Percentiles rank a stretch among this genome's conserved stretches.
Evolutionary conservation across 345 rosid genomes (phyloP).

Genomic region (Corchorus capsularis): DNA sequence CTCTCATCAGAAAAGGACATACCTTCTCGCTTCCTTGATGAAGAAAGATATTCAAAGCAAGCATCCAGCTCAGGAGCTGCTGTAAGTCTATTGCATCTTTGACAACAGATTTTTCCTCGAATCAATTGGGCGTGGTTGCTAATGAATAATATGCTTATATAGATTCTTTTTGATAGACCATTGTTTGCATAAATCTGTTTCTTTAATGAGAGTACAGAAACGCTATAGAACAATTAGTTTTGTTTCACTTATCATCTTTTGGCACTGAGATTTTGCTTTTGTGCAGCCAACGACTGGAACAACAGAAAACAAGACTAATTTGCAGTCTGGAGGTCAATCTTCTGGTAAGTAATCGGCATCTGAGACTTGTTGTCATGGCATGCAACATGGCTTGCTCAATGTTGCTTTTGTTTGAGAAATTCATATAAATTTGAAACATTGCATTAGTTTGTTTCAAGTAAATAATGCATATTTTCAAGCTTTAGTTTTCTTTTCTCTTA

Average conservation of each 20-base stretch:
- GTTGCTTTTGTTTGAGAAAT: neutral
- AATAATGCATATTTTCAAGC: neutral
- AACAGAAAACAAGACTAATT: conserved; percentile 43
- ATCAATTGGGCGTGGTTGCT: neutral
- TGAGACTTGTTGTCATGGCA: neutral
- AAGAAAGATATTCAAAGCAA: conserved; percentile 65
- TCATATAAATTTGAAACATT: neutral
- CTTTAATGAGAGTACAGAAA: no score
- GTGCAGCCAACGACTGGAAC: conserved; percentile 48
- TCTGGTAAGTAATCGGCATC: conserved; percentile 51
- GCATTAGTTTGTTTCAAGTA: neutral
- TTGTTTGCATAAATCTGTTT: neutral
- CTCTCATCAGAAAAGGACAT: conserved; percentile 79
- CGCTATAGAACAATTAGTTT: neutral
- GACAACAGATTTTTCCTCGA: neutral
- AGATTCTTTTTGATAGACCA: neutral
- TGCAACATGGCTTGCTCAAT: neutral
- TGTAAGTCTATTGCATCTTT: conserved; percentile 36
- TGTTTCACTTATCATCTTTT: conserved; percentile 1
- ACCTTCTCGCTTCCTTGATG: conserved; percentile 82
- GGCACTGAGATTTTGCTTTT: conserved; percentile 19
- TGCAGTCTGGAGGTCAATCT: conserved; percentile 48
- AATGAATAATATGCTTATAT: neutral
- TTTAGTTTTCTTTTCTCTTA: neutral
- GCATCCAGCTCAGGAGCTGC: conserved; percentile 83